Percentiles rank a stretch among this genome's conserved stretches.
These are phyloP conservation scores for Triglochin maritima DNA, from an alignment of 106 monocot genomes.

Conservation along the genomic window DNA sequence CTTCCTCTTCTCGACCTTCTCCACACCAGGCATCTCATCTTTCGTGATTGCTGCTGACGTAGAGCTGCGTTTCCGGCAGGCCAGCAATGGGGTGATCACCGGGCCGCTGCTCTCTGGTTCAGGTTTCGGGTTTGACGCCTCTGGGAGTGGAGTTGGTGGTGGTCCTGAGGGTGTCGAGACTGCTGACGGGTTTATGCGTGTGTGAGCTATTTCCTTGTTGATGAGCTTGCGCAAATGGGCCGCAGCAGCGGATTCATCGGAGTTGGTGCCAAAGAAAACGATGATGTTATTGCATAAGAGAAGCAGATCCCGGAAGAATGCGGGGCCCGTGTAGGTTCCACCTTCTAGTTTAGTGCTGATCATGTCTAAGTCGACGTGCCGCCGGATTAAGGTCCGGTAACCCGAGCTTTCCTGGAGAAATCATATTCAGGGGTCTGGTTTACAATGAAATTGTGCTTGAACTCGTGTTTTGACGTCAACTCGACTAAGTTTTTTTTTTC, in stretches of 20 bases:
- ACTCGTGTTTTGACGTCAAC: no score
- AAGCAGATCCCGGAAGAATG: conserved; percentile 68
- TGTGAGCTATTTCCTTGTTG: conserved; percentile 16
- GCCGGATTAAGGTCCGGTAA: conserved; percentile 44
- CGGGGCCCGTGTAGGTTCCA: conserved; percentile 18
- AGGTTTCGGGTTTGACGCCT: no score
- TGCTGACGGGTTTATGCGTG: no score
- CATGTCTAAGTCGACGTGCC: conserved; percentile 73
- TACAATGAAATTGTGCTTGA: no score
- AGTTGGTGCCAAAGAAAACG: conserved; percentile 58
- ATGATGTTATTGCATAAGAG: conserved; percentile 73
- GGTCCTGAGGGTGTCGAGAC: no score
- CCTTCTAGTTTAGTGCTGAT: conserved; percentile 33
- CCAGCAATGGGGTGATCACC: conserved; percentile 14
- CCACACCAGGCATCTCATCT: conserved; percentile 13
- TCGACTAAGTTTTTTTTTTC: not conserved
- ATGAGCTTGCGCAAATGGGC: conserved; percentile 32
- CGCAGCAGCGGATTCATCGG: conserved; percentile 42
- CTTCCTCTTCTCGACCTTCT: conserved; percentile 4
- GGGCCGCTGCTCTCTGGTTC: no score
- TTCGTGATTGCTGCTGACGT: conserved; percentile 8
- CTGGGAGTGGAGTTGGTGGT: no score
- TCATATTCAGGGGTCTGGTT: not conserved
- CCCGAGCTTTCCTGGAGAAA: conserved; percentile 33
- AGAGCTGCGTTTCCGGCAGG: conserved; percentile 44